These are phyloP conservation scores for Colletotrichum sp. DNA, from an alignment of 2,329 filamentous ascomycete genomes.

Conservation along the genomic window DNA sequence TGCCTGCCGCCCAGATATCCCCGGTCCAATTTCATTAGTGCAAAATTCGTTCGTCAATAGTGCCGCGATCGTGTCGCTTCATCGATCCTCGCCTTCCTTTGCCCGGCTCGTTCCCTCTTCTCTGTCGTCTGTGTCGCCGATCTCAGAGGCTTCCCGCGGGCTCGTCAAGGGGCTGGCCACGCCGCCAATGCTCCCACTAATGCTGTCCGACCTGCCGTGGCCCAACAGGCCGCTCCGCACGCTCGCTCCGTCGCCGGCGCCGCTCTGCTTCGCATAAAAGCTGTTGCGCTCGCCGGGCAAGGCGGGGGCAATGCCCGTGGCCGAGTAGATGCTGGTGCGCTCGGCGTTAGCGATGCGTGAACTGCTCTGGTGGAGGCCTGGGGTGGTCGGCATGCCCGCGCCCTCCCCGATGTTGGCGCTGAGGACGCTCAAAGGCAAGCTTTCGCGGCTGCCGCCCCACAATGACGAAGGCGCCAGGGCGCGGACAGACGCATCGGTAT, in stretches of 20 bases:
- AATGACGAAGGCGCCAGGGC: conserved; percentile 83
- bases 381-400: conserved; percentile 45
- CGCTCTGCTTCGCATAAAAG: conserved; percentile 70
- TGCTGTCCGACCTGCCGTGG: conserved; percentile 82
- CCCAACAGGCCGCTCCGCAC: conserved; percentile 78
- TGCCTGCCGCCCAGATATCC: not conserved
- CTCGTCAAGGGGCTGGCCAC: conserved; percentile 68
- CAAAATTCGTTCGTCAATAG: conserved; percentile 2
- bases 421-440: conserved; percentile 77
- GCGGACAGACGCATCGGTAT: conserved; percentile 85
- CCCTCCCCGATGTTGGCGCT: conserved; percentile 69
- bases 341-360: conserved; percentile 50
- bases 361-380: conserved; percentile 58
- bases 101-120: conserved; percentile 32
- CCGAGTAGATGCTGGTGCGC: conserved; percentile 82
- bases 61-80: not conserved
- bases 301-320: conserved; percentile 70
- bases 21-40: not conserved
- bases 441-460: conserved; percentile 83
- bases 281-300: conserved; percentile 80
- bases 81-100: conserved; percentile 30
- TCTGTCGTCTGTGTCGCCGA: conserved; percentile 32
- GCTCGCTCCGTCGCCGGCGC: conserved; percentile 72
- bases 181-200: conserved; percentile 75
- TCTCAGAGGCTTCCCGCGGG: conserved; percentile 47